Evolutionary conservation across 352 stramenopile species (phyloP), one percentile per base, ranked within the genome.

Genomic region (Globisporangium cederbergense): DNA sequence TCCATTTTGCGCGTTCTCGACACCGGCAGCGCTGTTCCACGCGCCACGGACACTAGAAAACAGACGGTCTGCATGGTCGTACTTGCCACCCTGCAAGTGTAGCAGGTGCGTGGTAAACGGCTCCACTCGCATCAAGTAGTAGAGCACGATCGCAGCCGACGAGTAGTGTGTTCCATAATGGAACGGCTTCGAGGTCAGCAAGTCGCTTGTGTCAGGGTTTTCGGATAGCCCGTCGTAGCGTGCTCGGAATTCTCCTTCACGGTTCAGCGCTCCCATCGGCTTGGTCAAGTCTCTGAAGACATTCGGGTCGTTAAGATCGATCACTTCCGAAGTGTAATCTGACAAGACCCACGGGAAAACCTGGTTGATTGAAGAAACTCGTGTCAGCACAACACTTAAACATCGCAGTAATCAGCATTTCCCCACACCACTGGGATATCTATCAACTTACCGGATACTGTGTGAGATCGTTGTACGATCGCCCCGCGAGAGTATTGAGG

Each of bases 301-400:
- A 0, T 51, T 66, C 22, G 77, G 83, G 65, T 99, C 86, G n/a
- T 73, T 80, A 2, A 99, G 75, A 70, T 99, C 92, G 18, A 99
- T 81, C 50, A 90, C 86, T 30, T 92, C 70, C 1, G 88, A 98
- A 3, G 74, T 89, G 72, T 99, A 99, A 75, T 99, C 96, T 1
- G 89, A 83, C 8, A 99, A 65, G 3, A 99, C 83, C 98, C 97
- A 99, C 16, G 98, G 98, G 66, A 99, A 99, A 6, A 99, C 70
- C 73, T 79, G 42, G 2, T 28, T 28, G 25, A 2, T 28, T 28
- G 25, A 28, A 28, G 25, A 28, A 28, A 28, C 25, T 28, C 25
- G 25, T 40, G 28, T 51, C 28, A 42, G 20, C n/a, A 13, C 22
- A 42, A 11, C 0, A 47, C 16, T n/a, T 3, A 16, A 32, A 22